phyloP scores from a whole-genome alignment of 116 monocot species.

The Cymodocea nodosa region DNA sequence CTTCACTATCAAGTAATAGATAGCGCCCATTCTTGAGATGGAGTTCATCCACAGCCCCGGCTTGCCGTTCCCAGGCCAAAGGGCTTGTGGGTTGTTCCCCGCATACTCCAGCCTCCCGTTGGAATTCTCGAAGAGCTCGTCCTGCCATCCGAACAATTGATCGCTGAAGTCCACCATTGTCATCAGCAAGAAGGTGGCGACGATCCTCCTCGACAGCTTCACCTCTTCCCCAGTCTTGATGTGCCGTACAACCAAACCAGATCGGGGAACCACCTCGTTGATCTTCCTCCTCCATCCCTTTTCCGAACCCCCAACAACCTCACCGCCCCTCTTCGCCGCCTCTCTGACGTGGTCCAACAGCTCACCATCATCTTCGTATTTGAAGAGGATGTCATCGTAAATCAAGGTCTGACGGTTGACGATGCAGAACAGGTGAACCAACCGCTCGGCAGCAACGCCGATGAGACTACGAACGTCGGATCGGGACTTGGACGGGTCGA shows the following conservation, averaged over 20 bases:
- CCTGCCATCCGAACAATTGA: slow-evolving; percentile 68
- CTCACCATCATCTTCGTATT: slow-evolving; percentile 42
- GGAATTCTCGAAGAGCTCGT: slow-evolving; percentile 52
- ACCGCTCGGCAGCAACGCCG: slow-evolving; percentile 49
- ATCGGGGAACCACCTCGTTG: slow-evolving; percentile 25
- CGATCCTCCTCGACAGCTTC: slow-evolving; percentile 36
- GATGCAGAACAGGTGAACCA: slow-evolving; percentile 80
- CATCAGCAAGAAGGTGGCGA: slow-evolving; percentile 58
- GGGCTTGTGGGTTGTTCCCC: slow-evolving; percentile 28
- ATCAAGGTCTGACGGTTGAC: slow-evolving; percentile 71
- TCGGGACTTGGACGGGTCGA: slow-evolving; percentile 48
- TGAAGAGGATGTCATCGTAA: slow-evolving; percentile 66
- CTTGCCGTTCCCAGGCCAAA: slow-evolving; percentile 84
- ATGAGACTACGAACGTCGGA: slow-evolving; percentile 28
- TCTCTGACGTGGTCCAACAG: slow-evolving; percentile 23
- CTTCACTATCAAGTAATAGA: slow-evolving; percentile 41
- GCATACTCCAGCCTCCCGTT: slow-evolving; percentile 46
- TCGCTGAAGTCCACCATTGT: slow-evolving; percentile 96
- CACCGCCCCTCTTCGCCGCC: slow-evolving; percentile 10
- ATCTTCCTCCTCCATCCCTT: slow-evolving; percentile 56
- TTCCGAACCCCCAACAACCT: background rate
- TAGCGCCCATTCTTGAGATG: slow-evolving; percentile 51
- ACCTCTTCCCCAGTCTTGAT: slow-evolving; percentile 62
- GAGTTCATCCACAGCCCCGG: slow-evolving; percentile 76
- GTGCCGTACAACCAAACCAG: slow-evolving; percentile 45